Percentiles rank a stretch among this genome's conserved stretches.
These are phyloP conservation scores for Paecilomyces sp. DNA, from an alignment of 2,329 filamentous ascomycete genomes.

Conservation along the genomic window DNA sequence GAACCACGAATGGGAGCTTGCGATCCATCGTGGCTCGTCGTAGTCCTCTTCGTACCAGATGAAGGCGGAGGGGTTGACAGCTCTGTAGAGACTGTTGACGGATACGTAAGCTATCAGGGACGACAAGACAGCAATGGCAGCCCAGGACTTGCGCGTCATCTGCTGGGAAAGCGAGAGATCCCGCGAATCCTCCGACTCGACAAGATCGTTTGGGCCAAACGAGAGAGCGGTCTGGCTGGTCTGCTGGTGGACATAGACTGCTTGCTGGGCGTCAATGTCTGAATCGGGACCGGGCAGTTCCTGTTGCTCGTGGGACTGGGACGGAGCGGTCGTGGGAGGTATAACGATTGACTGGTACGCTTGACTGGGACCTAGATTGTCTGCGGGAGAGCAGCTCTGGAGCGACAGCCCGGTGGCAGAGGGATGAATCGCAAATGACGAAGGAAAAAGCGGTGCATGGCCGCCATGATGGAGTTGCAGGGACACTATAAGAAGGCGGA, in stretches of 20 bases:
- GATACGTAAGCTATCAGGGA: slow-evolving; percentile 36
- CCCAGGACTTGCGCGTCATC: slow-evolving; percentile 35
- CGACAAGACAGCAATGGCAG: slow-evolving; percentile 32
- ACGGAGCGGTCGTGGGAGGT: not conserved
- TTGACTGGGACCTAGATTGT: slow-evolving; percentile 14
- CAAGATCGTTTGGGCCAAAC: slow-evolving; percentile 6
- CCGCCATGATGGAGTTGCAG: slow-evolving; percentile 16
- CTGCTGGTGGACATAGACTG: not conserved
- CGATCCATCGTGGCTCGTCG: slow-evolving; percentile 62
- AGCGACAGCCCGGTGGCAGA: slow-evolving; percentile 2
- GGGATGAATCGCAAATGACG: slow-evolving; percentile 9
- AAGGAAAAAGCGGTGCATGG: slow-evolving; percentile 13
- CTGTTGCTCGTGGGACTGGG: not conserved
- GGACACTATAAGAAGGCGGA: slow-evolving; percentile 13
- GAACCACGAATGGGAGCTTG: slow-evolving; percentile 63
- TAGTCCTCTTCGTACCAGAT: slow-evolving; percentile 52
- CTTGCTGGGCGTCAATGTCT: not conserved
- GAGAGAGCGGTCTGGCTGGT: not conserved
- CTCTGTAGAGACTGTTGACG: slow-evolving; percentile 43
- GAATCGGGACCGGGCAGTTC: not conserved
- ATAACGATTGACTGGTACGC: not conserved
- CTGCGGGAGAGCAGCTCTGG: slow-evolving; percentile 8
- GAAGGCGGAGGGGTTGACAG: slow-evolving; percentile 58
- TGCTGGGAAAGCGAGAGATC: slow-evolving; percentile 17
- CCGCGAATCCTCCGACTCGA: not conserved